Conservation (phyloP, 2,329 filamentous ascomycete species). For the Catunica adiposa region DNA sequence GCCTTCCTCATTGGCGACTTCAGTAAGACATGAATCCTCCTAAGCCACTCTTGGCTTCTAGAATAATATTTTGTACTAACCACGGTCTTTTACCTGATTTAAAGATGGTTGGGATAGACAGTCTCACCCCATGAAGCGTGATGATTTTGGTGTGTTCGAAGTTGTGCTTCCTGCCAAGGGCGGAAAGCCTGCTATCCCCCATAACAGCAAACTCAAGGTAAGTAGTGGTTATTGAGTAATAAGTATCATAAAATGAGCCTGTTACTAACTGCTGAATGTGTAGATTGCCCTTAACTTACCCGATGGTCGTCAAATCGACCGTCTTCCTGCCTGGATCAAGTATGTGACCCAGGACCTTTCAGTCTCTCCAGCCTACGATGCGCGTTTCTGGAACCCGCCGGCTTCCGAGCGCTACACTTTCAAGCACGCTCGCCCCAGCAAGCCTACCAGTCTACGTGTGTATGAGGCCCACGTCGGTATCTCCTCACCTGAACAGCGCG, state of each 20-base stretch:
- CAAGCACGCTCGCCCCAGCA: constrained; percentile 66
- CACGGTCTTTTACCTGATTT: neutral
- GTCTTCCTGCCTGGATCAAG: constrained; percentile 91
- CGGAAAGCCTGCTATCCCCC: constrained; percentile 64
- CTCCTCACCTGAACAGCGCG: constrained; percentile 72
- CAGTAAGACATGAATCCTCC: constrained; percentile 42
- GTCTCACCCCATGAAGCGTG: constrained; percentile 74
- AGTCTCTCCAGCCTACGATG: constrained; percentile 86
- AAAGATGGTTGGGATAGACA: constrained; percentile 72
- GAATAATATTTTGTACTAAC: too few relatives aligned
- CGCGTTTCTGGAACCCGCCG: constrained; percentile 92
- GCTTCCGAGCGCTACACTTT: constrained; percentile 60
- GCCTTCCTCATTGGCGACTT: constrained; percentile 89
- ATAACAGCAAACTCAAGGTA: constrained; percentile 90
- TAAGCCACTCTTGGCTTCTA: neutral
- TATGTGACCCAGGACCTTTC: constrained; percentile 86
- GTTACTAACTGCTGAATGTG: neutral
- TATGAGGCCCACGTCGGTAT: constrained; percentile 99
- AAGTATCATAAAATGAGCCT: neutral
- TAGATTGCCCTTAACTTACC: constrained; percentile 74
- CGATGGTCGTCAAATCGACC: constrained; percentile 64
- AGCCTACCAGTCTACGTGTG: constrained; percentile 72
- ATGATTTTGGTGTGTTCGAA: constrained; percentile 75
- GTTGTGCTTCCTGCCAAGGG: constrained; percentile 56
- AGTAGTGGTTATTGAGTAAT: neutral